Evolutionary conservation across 257 asterid species (phyloP), one percentile per base, ranked within the genome.

Genomic region (Capsicum pubescens): DNA sequence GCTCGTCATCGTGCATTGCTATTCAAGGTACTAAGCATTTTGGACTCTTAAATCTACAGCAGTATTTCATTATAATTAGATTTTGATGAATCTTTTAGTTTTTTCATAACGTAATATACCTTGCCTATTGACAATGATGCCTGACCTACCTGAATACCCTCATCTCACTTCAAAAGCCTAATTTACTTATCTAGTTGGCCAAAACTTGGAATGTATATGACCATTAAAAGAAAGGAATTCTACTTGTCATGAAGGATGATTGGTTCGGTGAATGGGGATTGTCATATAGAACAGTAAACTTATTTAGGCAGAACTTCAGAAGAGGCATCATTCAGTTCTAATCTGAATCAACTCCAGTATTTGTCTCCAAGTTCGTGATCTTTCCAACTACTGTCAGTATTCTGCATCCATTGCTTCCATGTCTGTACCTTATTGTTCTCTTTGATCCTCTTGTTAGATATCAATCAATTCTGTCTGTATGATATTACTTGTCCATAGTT

Each of bases 1-100:
- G 94, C 99, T 88, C 99, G 99, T 84, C 99, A 96, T 71, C 95
- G 99, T 76, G 98, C 99, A n/a, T 88, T 96, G 89, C 84, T 96
- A 84, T 96, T 96, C 88, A 96, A 96, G 98, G 99, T 96, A 91
- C 21, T 32, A 39, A 86, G 78, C 83, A 84, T 84, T 82, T 85
- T 56, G 80, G 64, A 32, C 44, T 79, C 70, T 55, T 72, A 78
- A 50, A 26, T 77, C 50, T 77, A 77, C 19, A 77, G 48, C 48
- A 16, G 7, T 76, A 76, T 76, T 76, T 74, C n/a, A 50, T 52
- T 76, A 19, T 13, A 21, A 74, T 74, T 21, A 21, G 63, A 52
- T 54, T 54, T 48, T 54, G 64, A 77, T 77, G 55, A 32, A 54
- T 32, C 19, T 77, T 54, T 77, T 77, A 13, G 50, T 8, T 77